phyloP scores from a whole-genome alignment of 169 alveolate species.

The Plasmodium vivax region DNA sequence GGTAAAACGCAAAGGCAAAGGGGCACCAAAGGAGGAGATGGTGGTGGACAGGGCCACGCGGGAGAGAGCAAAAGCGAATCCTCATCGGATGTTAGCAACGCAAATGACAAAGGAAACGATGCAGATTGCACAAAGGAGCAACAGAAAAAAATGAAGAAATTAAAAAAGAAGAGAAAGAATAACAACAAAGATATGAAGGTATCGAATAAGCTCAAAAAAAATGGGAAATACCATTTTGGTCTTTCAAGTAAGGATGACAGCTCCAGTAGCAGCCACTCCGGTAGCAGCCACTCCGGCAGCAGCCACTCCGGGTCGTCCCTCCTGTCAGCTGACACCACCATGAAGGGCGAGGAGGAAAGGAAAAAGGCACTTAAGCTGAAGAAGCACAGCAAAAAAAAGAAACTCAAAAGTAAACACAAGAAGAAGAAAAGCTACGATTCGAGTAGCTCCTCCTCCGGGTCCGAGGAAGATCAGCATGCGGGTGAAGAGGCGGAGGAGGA shows the following conservation, averaged over 20 bases:
- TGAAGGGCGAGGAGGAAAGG: not conserved
- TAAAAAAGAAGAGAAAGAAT: conserved; percentile 16
- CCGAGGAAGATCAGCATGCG: not conserved
- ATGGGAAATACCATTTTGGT: not conserved
- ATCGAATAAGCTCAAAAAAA: not conserved
- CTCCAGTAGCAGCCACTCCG: conserved; percentile 2
- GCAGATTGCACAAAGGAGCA: not conserved
- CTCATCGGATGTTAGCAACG: not conserved
- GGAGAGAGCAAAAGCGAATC: not conserved
- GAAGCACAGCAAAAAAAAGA: conserved; percentile 11
- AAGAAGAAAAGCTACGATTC: conserved; percentile 41
- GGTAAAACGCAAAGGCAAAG: not conserved
- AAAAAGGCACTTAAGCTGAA: not conserved
- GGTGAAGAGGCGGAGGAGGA: not conserved
- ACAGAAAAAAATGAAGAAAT: not conserved
- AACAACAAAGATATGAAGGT: not conserved
- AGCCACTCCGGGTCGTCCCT: conserved; percentile 15
- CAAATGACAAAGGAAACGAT: not conserved
- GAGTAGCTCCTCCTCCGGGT: conserved; percentile 16
- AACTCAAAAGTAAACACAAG: conserved; percentile 7
- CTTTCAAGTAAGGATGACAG: not conserved
- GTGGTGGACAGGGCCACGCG: not conserved
- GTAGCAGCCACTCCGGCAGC: conserved; percentile 2
- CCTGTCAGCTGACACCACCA: not conserved
- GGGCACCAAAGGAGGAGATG: not conserved